Base-by-base conservation (phyloP, 208 protist species). In the Acanthamoeba sp. region DNA sequence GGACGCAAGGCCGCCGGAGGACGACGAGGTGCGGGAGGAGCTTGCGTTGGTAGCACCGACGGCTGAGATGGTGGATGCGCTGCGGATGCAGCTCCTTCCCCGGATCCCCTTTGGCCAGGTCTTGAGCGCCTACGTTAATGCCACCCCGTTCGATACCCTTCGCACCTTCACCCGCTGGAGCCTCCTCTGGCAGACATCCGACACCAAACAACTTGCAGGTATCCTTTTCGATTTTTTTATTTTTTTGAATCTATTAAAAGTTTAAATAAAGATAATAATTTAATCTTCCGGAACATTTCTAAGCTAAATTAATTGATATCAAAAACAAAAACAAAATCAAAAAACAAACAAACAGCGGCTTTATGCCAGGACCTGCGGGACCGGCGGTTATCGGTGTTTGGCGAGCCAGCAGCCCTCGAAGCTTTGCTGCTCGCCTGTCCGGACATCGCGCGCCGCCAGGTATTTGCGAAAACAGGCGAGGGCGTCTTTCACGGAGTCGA, bases 401-500 rank as follows among this genome's bases (percentile, higher is more conserved):
- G 71, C 71, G 71, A 80, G 20, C 71, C 71, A 3, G 36, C 29
- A n/a, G 71, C 71, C 3, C 7, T 80, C 22, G 71, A 80, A 36
- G 36, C 32, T 12, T 20, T 80, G 20, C 36, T 80, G 36, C 24
- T 80, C 36, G 71, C 38, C 5, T 80, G 71, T 29, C 38, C 71
- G 29, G 29, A 9, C 29, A 36, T 71, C 12, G 62, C 62, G 16
- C 9, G 10, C 36, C 62, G 29, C 1, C 20, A 48, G 12, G 71
- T 9, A 22, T 45, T 80, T 12, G 1, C 12, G 71, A 18, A 4
- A 1, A 29, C 36, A 0, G 71, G 71, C 16, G 71, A 50, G 32
- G 71, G 71, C 38, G 38, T 48, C 71, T 80, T 80, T 22, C 71
- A 80, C 71, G 71, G 71, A 16, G 71, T 80, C 20, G 71, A 80